Base-by-base conservation (phyloP, 148 eudicot species). In the Chenopodium quinoa region DNA sequence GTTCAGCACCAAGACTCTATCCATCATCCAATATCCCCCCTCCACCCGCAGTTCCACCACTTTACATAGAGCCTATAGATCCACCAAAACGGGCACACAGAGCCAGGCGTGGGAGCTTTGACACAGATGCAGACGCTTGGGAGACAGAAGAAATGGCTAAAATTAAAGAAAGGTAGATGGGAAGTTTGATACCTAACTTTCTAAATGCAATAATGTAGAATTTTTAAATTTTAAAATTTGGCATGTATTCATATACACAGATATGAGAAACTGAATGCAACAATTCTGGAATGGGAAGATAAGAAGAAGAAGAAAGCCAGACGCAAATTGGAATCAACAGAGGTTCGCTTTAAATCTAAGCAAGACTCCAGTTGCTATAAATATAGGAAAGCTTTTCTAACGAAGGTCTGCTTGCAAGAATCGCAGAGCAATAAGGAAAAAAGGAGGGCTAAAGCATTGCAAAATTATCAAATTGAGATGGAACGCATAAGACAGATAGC, bases 271-370 rank as follows among this genome's bases (percentile, higher is more conserved):
- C 75, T 96, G 83, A 78, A 80, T 50, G 67, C 84, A 40, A 90
- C 88, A 34, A 91, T 93, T 81, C 79, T 64, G 62, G 87, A 88
- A 48, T 96, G 99, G 99, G 99, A 96, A 87, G 88, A 70, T 13
- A 90, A 89, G 87, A 93, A 95, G 90, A 91, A 81, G 81, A 87
- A 63, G 68, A 91, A 90, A 84, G 97, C 97, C 47, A 91, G 80
- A 65, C 88, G 83, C 63, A 87, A 85, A 73, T 47, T 87, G 73
- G 91, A 87, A 23, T 88, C 20, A 22, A 80, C 79, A 80, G 90
- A 93, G 99, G 99, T 95, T 76, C 62, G 75, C 69, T 82, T 83
- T 74, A 25, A 68, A 46, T 64, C 9, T 37, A 69, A 79, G 22
- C 29, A 82, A 20, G 40, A 83, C 64, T 83, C 62, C 7, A 56